Base-by-base conservation (phyloP, 495 filamentous ascomycete species). In the Hypoxylon trugodes region DNA sequence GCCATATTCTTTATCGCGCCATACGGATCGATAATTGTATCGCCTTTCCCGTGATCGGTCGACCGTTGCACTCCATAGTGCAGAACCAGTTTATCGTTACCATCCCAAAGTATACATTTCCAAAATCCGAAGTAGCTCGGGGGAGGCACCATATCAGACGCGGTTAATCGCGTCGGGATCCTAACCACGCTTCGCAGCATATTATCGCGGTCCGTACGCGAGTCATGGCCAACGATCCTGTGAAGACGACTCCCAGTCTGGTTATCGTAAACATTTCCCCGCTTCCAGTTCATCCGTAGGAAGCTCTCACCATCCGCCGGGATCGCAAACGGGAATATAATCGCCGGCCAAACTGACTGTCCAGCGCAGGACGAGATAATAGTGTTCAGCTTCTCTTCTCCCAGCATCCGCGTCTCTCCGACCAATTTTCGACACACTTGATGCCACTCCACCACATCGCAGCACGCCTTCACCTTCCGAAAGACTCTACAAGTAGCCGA, bases 391-490 rank as follows among this genome's bases (percentile, higher is more conserved):
- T 6, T 38, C 59, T 26, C 13, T 3, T 16, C 49, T 16, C 2
- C 28, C 40, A 5, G 10, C 25, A 9, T 30, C 15, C 18, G 13
- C 9, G 2, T 16, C 24, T 41, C 61, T 0, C 61, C 54, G 2
- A 54, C 37, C 5, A 65, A 22, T 10, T 15, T 53, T 13, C 61
- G 28, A 12, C 53, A 65, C n/a, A 49, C 41, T 13, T 40, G 53
- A 13, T 65, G 60, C 61, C 61, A 58, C 21, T 65, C 61, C 33
- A 16, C 16, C 1, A 48, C 53, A 19, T 65, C 61, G 21, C 54
- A 59, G 32, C 61, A 59, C 6, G 24, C 53, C 18, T 45, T 12
- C 19, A 47, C 7, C 1, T 6, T 12, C 1, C 26, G 4, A 4
- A 52, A 36, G 1, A 48, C 12, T 2, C 24, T 32, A 6, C 4